Evolutionary conservation across 306 rosid genomes (phyloP).

Genomic region (Dryas octopetala): DNA sequence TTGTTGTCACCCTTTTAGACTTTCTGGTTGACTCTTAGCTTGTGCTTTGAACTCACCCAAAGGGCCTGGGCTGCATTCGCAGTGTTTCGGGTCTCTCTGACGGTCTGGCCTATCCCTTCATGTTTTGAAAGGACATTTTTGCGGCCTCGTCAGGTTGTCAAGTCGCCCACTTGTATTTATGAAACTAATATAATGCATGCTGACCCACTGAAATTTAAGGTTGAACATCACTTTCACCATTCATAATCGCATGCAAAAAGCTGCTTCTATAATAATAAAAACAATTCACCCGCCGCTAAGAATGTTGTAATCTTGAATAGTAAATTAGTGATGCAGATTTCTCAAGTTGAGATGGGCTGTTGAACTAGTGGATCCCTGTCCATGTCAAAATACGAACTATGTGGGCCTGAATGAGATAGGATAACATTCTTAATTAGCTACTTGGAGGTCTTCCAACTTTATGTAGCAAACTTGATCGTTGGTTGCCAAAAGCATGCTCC

Average conservation of each 20-base stretch:
- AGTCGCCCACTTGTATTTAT: slow-evolving; percentile 4
- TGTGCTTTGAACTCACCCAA: background rate
- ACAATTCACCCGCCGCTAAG: no score
- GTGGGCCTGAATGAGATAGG: background rate
- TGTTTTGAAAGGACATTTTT: slow-evolving; percentile 1
- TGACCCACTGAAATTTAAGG: background rate
- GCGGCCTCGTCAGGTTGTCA: background rate
- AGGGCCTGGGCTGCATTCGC: background rate
- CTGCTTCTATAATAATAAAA: no score
- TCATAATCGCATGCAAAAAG: no score
- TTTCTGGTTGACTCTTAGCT: background rate
- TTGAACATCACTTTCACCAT: background rate
- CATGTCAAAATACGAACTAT: background rate
- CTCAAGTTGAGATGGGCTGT: background rate
- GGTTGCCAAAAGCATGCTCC: no score
- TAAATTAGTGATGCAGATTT: background rate
- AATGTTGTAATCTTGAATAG: no score
- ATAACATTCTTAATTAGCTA: background rate
- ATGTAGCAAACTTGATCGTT: no score
- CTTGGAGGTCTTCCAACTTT: background rate
- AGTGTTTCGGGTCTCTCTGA: background rate
- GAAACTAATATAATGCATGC: background rate
- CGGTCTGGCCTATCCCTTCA: background rate
- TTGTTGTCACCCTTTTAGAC: background rate
- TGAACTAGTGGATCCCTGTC: background rate